Evolutionary conservation across 805 yeast genomes (phyloP), one percentile per base, ranked within the genome.

Genomic region (Hanseniaspora jakobsenii): DNA sequence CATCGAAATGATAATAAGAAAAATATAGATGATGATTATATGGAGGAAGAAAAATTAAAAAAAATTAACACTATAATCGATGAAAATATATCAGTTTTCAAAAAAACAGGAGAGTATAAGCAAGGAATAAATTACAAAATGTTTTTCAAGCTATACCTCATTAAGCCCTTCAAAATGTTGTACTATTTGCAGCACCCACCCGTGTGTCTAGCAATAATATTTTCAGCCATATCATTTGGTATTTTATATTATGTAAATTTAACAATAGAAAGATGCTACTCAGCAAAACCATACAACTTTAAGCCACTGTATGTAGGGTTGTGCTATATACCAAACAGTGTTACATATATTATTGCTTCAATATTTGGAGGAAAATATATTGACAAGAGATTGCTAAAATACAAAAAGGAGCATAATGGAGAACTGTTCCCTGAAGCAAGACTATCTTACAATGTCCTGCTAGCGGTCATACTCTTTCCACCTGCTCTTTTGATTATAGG

Each of bases 321-420:
- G 22, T 68, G 81, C 46, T 84, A 82, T 62, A 75, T 84, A 27
- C 94, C 95, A 29, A 84, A 84, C 58, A 82, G 94, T 0, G 72
- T 82, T 21, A 73, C 87, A 0, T 84, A 83, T 55, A 61, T 84
- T 29, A 52, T 78, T 37, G 89, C 93, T 0, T 78, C 89, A 0
- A 62, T 85, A n/a, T 66, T 72, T 49, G 93, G 93, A 29, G 95
- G 95, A 3, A 69, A 68, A 49, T 84, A 89, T 81, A 77, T 76
- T 43, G 95, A 84, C 58, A 56, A 62, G 36, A 62, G 82, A 32
- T 58, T 82, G 29, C 65, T 63, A 36, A 65, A 73, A 38, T 75
- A 75, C 39, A 67, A 70, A 44, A 60, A 63, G 41, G 75, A 78
- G 51, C 71, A 80, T 51, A 41, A 41, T 22, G 91, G 91, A 0